Evolutionary conservation across 345 rosid species (phyloP), one percentile per base, ranked within the genome.

Genomic region (Pugionium cornutum): DNA sequence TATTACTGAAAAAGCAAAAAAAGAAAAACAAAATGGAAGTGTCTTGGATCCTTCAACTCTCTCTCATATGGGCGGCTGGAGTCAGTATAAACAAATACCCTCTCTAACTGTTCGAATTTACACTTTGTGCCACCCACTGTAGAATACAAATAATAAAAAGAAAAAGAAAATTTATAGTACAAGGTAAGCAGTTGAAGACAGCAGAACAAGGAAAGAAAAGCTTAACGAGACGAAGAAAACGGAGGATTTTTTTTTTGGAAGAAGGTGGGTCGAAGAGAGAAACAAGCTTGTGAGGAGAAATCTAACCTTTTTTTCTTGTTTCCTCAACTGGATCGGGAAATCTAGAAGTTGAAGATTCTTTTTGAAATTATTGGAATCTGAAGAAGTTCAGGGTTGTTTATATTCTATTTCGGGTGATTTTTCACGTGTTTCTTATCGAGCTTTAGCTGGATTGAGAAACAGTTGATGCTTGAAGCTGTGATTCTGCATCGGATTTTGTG

Each of bases 1-100:
- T 36, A 34, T 25, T 4, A 37, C 27, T 28, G 30, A 11, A 18
- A 43, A 35, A 52, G 26, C 11, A 58, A 33, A 8, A 37, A 6
- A 7, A 3, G 4, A 2, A 10, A 4, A 33, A 18, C 5, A 41
- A 40, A 4, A 34, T 0, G 34, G 74, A 80, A 81, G 67, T 51
- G 81, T 82, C 82, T 83, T 73, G 91, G 88, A 83, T 88, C 82
- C 88, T 83, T 83, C 84, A 70, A 63, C 25, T 60, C 73, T 76
- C 62, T 53, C 57, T 47, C 77, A 78, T 74, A 58, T 66, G 84
- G 90, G 61, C 86, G 83, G 85, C 78, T 68, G 49, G 57, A 63
- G 67, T 59, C 18, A 53, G 25, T 2, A 52, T 29, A 1, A 56
- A 49, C 2, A 69, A 74, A 62, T 4, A 9, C 74, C 87, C 83